Base-by-base conservation (phyloP, 495 filamentous ascomycete species). In the Acidiella bohemica region DNA sequence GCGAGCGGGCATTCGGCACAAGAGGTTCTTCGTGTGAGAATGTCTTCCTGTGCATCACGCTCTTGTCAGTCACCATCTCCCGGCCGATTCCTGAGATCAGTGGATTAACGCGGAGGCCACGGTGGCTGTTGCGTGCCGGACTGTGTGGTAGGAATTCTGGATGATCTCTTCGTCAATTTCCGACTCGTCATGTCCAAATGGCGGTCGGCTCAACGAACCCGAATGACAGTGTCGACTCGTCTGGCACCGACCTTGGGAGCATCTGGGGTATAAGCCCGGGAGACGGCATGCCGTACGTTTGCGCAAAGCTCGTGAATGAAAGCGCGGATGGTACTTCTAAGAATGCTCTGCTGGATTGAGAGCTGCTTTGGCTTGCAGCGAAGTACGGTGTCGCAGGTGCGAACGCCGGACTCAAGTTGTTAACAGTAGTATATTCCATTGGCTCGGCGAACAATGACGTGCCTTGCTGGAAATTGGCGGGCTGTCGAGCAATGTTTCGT, bases 391-490 rank as follows among this genome's bases (percentile, higher is more conserved):
- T 53, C 11, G 59, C 56, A 4, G 60, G 60, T 18, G 60, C 56
- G 44, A 63, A 63, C 8, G 60, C 60, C 12, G 60, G 60, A 27
- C 57, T 60, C 6, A 63, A 43, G 32, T 53, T 60, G 19, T 50
- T 53, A 11, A 51, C 28, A 46, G 51, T 57, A 32, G 36, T 43
- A 31, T 55, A 57, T 21, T 51, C 39, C 16, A 56, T 44, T 25
- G 46, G 50, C 16, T 49, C 50, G 22, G 59, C 38, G 35, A 56
- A 44, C n/a, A 61, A 30, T 34, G 50, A 50, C 11, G 55, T 21
- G 0, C 50, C 40, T n/a, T n/a, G n/a, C n/a, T n/a, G n/a, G n/a
- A n/a, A n/a, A n/a, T n/a, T n/a, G n/a, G n/a, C n/a, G n/a, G n/a
- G n/a, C n/a, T n/a, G n/a, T n/a, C n/a, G n/a, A n/a, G n/a, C n/a